Evolutionary conservation across 306 rosid genomes (phyloP).

Genomic region (Prunus fruticosa): DNA sequence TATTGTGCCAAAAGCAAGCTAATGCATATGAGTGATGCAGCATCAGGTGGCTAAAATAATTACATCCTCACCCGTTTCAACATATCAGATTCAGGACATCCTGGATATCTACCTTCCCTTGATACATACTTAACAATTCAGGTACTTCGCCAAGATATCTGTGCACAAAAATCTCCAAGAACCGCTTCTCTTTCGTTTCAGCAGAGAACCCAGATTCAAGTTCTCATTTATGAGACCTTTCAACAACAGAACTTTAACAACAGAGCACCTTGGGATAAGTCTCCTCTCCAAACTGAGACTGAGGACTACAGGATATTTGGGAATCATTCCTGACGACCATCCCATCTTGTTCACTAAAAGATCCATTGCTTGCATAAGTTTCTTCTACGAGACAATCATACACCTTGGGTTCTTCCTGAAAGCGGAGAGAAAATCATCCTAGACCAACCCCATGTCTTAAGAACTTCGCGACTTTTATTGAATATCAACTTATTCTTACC

Average conservation of each 20-base stretch:
- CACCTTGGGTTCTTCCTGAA: slow-evolving; percentile 35
- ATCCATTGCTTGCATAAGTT: slow-evolving; percentile 33
- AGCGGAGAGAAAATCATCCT: slow-evolving; percentile 27
- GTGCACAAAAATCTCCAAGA: slow-evolving; percentile 21
- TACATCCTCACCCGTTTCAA: background rate
- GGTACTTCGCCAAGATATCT: slow-evolving; percentile 1
- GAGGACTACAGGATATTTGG: background rate
- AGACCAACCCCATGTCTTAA: slow-evolving; percentile 54
- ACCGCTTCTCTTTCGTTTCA: background rate
- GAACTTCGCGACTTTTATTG: slow-evolving; percentile 29
- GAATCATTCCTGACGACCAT: slow-evolving; percentile 17
- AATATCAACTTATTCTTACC: slow-evolving; percentile 22
- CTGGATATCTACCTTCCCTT: background rate
- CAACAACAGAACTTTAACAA: slow-evolving; percentile 18
- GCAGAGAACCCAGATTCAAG: background rate
- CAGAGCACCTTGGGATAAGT: slow-evolving; percentile 38
- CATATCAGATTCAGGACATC: background rate
- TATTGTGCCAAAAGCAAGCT: background rate
- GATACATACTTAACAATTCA: slow-evolving; percentile 17
- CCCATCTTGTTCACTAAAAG: slow-evolving; percentile 36
- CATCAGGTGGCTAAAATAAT: background rate
- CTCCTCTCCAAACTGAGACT: slow-evolving; percentile 33
- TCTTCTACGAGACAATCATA: slow-evolving; percentile 27
- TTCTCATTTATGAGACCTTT: slow-evolving; percentile 25
- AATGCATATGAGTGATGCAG: background rate